phyloP scores from a whole-genome alignment of 2,329 filamentous ascomycete genomes.

The Curvularia spicifera region DNA sequence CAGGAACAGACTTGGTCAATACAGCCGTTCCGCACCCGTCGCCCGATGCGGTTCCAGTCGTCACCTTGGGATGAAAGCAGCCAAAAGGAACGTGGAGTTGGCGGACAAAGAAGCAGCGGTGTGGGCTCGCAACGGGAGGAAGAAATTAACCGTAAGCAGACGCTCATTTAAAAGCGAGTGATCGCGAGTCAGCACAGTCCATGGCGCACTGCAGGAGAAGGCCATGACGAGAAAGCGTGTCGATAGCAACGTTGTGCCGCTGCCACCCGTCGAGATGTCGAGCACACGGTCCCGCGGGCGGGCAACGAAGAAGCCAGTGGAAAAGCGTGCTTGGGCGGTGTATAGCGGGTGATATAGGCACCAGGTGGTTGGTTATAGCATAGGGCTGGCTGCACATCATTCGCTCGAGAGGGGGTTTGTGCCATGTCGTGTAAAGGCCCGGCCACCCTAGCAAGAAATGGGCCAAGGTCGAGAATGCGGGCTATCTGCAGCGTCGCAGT shows the following conservation, averaged over 20 bases:
- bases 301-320: background rate
- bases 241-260: background rate
- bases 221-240: slow-evolving; percentile 1
- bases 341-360: slow-evolving; percentile 4
- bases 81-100: background rate
- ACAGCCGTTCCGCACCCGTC: slow-evolving; percentile 3
- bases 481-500: slow-evolving; percentile 16
- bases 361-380: background rate
- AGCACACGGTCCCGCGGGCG: slow-evolving; percentile 2
- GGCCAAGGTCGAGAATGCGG: slow-evolving; percentile 15
- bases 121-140: slow-evolving; percentile 2
- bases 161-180: background rate
- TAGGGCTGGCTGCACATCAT: slow-evolving; percentile 17
- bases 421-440: slow-evolving; percentile 22
- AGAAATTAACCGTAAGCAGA: background rate
- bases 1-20: slow-evolving; percentile 11
- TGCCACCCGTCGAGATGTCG: background rate
- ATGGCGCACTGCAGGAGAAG: background rate
- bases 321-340: background rate
- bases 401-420: slow-evolving; percentile 18
- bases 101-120: slow-evolving; percentile 10
- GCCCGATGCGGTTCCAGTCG: background rate
- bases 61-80: background rate
- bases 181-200: background rate
- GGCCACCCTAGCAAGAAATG: slow-evolving; percentile 22